These are phyloP conservation scores for Kluyveromyces starmeri DNA, from an alignment of 805 yeast species.

Conservation along the genomic window DNA sequence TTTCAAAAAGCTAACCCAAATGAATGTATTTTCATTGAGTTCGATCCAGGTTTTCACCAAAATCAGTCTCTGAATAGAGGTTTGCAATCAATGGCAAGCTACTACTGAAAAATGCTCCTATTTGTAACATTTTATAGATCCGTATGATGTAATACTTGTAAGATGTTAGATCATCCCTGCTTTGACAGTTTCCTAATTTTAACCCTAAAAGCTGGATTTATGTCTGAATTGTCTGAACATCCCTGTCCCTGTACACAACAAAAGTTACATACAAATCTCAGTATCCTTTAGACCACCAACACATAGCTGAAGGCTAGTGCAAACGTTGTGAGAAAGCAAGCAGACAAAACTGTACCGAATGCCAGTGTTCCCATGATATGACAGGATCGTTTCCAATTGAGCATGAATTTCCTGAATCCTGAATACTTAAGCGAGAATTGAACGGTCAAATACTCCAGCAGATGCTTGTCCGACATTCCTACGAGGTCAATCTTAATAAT, in stretches of 20 bases:
- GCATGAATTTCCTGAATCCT: slow-evolving; percentile 3
- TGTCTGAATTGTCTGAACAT: no score
- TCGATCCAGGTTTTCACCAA: slow-evolving; percentile 14
- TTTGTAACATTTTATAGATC: no score
- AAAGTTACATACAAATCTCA: no score
- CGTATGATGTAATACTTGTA: no score
- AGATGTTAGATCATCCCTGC: no score
- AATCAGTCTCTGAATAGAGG: background rate
- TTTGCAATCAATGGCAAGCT: background rate
- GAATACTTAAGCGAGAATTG: slow-evolving; percentile 2
- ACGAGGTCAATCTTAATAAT: background rate
- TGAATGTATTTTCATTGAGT: slow-evolving; percentile 16
- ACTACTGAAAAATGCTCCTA: background rate
- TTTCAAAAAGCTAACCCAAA: slow-evolving; percentile 13
- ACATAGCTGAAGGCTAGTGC: background rate
- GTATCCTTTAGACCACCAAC: background rate
- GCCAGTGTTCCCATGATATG: slow-evolving; percentile 1
- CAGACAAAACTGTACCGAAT: background rate
- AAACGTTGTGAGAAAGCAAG: slow-evolving; percentile 3
- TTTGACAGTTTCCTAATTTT: no score
- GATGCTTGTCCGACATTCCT: background rate
- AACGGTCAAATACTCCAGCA: background rate
- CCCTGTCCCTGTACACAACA: no score
- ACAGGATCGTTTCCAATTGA: background rate
- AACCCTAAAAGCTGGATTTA: no score